A percentile compares a stretch with the other conserved stretches of the same genome.
Conservation (phyloP, 2,329 filamentous ascomycete genomes). For the Paraphoma chrysanthemicola region DNA sequence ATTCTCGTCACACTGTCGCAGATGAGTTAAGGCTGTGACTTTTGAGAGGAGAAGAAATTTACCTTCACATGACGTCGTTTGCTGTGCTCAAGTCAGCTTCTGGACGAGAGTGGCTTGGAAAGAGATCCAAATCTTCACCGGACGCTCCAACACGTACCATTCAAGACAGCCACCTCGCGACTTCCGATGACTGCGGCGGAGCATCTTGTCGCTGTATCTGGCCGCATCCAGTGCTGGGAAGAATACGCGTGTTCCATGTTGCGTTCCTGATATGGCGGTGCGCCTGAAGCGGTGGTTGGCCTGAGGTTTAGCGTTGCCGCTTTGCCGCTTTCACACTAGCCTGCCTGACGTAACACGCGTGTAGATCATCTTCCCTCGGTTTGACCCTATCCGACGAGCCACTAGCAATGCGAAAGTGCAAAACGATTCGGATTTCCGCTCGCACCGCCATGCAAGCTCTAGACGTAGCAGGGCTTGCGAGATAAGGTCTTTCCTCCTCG, state of each 20-base stretch:
- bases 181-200: conserved; percentile 31
- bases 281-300: background rate
- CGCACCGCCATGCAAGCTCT: background rate
- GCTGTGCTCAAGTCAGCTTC: conserved; percentile 5
- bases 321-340: too few relatives aligned
- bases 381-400: too few relatives aligned
- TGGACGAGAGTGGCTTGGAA: background rate
- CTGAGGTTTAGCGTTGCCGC: background rate
- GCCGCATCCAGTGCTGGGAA: background rate
- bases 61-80: conserved; percentile 30
- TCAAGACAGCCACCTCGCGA: conserved; percentile 23
- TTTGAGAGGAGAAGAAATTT: background rate
- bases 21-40: background rate
- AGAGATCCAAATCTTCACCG: background rate
- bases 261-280: background rate
- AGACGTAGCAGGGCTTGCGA: background rate
- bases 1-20: conserved; percentile 24
- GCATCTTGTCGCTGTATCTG: conserved; percentile 10
- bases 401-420: background rate
- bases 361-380: background rate
- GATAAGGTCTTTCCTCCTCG: background rate
- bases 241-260: conserved; percentile 19
- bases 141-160: conserved; percentile 19
- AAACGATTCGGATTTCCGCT: background rate
- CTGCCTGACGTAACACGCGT: conserved; percentile 20